These are phyloP conservation scores for Brettanomyces bruxellensis DNA, from an alignment of 805 yeast genomes.

Conservation along the genomic window DNA sequence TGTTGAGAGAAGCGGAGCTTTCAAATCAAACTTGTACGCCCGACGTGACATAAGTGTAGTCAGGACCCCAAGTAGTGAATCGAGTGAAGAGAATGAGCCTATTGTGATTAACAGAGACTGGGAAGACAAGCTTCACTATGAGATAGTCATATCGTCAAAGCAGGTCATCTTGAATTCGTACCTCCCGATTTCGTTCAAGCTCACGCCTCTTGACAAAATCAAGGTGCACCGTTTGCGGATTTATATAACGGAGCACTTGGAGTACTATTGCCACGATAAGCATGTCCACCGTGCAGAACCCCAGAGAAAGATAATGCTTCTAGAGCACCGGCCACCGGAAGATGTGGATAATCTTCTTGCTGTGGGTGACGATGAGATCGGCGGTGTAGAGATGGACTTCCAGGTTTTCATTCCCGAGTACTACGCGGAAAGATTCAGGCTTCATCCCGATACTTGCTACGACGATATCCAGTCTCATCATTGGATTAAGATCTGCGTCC, in stretches of 20 bases:
- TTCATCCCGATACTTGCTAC: conserved; percentile 83
- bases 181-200: conserved; percentile 74
- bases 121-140: conserved; percentile 89
- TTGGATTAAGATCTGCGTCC: conserved; percentile 85
- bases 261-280: conserved; percentile 78
- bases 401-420: conserved; percentile 76
- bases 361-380: conserved; percentile 37
- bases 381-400: conserved; percentile 76
- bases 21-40: conserved; percentile 67
- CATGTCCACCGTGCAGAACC: conserved; percentile 93
- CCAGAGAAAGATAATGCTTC: conserved; percentile 62
- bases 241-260: conserved; percentile 80
- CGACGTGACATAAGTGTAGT: conserved; percentile 56
- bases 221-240: conserved; percentile 79
- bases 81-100: conserved; percentile 87
- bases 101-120: conserved; percentile 84
- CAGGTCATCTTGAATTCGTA: conserved; percentile 76
- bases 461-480: conserved; percentile 81
- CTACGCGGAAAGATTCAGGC: conserved; percentile 42
- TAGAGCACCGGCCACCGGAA: conserved; percentile 67
- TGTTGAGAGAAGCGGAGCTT: conserved; percentile 74
- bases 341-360: conserved; percentile 41
- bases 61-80: conserved; percentile 67
- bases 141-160: conserved; percentile 85
- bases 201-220: conserved; percentile 82